Conservation (phyloP, 108 stramenopile genomes). For the Cyclostephanos invisitatus region DNA sequence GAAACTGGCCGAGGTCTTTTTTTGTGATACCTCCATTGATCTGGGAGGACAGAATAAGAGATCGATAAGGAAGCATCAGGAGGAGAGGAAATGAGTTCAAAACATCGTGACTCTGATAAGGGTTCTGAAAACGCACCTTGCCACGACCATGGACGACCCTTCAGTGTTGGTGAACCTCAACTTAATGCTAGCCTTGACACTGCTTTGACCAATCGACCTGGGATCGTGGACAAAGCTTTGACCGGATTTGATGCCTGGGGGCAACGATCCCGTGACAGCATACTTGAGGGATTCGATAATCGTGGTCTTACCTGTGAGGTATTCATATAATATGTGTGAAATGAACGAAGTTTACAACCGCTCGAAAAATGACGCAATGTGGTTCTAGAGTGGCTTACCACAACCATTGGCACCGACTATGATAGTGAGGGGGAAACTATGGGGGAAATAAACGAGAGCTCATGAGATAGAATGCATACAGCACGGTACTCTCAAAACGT, state of each 20-base stretch:
- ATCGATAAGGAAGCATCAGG: no score
- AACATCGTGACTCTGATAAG: no score
- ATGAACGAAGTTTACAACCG: neutral
- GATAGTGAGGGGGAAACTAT: conserved; percentile 93
- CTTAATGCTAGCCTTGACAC: conserved; percentile 86
- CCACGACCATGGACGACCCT: conserved; percentile 83
- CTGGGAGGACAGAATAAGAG: no score
- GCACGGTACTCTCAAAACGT: neutral
- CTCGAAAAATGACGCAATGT: neutral
- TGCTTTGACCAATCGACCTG: conserved; percentile 57
- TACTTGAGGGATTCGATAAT: conserved; percentile 99
- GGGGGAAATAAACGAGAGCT: neutral
- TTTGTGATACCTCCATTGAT: conserved; percentile 91
- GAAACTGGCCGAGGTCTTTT: conserved; percentile 80
- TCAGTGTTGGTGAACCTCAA: conserved; percentile 86
- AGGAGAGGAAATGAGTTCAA: no score
- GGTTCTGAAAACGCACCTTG: no score
- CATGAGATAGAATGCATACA: neutral
- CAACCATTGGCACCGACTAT: conserved; percentile 95
- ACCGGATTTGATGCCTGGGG: conserved; percentile 91
- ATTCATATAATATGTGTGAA: neutral
- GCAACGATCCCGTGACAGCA: conserved; percentile 92
- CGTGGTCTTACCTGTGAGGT: conserved; percentile 89
- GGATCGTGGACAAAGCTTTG: conserved; percentile 96
- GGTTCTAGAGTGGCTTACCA: conserved; percentile 29